Conservation (phyloP, 2,329 filamentous ascomycete genomes). For the Pestalotiopsis sp. region DNA sequence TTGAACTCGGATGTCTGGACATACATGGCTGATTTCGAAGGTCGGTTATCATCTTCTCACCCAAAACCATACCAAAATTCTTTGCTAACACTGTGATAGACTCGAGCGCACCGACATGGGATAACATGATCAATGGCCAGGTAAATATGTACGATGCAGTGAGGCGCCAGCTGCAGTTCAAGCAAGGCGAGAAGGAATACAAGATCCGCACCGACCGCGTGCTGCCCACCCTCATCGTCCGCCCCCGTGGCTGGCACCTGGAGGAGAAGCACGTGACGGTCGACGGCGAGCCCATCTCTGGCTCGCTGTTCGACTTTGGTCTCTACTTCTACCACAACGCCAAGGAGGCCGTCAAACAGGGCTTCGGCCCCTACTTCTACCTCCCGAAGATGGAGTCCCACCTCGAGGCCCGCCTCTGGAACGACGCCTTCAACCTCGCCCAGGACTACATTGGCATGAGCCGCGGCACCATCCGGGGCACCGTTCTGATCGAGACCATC, state of each 20-base stretch:
- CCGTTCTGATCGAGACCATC: conserved; percentile 97
- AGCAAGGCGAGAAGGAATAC: conserved; percentile 93
- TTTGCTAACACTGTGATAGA: conserved; percentile 53
- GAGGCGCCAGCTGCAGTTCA: conserved; percentile 93
- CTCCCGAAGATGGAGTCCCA: conserved; percentile 98
- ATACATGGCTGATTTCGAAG: conserved; percentile 99
- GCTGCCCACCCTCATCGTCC: conserved; percentile 87
- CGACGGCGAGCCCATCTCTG: conserved; percentile 92
- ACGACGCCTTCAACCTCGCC: conserved; percentile 93
- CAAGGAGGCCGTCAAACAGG: conserved; percentile 79
- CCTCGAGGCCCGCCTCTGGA: conserved; percentile 96
- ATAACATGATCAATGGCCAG: conserved; percentile 99
- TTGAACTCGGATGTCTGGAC: conserved; percentile 96
- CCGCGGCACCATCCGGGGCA: conserved; percentile 90
- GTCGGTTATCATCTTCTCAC: conserved; percentile 41
- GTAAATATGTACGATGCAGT: conserved; percentile 97
- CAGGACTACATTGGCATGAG: conserved; percentile 92
- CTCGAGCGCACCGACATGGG: conserved; percentile 94
- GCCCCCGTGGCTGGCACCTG: conserved; percentile 95
- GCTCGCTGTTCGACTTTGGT: conserved; percentile 92
- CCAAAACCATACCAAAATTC: not conserved
- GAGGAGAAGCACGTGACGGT: conserved; percentile 98
- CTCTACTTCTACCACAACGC: conserved; percentile 99
- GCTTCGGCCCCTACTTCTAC: conserved; percentile 94
- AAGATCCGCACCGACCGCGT: conserved; percentile 90